Conservation (phyloP, 345 rosid species). For the Euphorbia lathyris region DNA sequence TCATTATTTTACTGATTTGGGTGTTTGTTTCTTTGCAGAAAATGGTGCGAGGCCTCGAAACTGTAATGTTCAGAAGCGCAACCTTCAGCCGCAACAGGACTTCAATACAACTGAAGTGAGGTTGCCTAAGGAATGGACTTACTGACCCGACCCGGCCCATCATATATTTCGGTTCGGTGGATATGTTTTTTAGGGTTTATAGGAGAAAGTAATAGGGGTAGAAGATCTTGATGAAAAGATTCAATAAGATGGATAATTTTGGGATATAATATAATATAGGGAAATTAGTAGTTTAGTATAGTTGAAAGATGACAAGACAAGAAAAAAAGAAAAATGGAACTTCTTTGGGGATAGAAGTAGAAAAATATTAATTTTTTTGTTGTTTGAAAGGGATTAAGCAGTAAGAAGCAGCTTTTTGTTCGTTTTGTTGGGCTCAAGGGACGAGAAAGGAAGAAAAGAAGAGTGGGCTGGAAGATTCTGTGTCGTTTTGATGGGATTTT, state of each 20-base stretch:
- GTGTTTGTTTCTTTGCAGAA: slow-evolving; percentile 8
- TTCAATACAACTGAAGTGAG: slow-evolving; percentile 31
- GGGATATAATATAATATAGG: slow-evolving; percentile 1
- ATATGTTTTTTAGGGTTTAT: slow-evolving; percentile 9
- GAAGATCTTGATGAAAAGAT: neutral
- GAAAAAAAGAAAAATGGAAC: neutral
- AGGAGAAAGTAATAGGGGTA: neutral
- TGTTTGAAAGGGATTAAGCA: neutral
- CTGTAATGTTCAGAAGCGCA: slow-evolving; percentile 27
- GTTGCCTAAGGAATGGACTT: slow-evolving; percentile 76
- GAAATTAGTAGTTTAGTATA: neutral
- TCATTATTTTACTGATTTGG: neutral
- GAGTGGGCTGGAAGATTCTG: neutral
- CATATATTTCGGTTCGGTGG: no score
- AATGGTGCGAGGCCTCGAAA: slow-evolving; percentile 20
- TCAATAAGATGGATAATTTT: neutral
- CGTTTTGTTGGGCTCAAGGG: slow-evolving; percentile 25
- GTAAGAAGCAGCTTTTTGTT: slow-evolving; percentile 18
- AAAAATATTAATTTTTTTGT: slow-evolving; percentile 2
- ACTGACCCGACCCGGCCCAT: slow-evolving; percentile 35
- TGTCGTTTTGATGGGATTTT: neutral
- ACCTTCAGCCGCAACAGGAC: slow-evolving; percentile 27
- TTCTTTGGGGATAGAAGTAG: slow-evolving; percentile 26
- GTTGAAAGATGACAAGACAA: neutral
- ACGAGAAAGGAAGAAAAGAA: neutral